Conservation (phyloP, 495 filamentous ascomycete genomes). For the Hypoxylon perforatum region DNA sequence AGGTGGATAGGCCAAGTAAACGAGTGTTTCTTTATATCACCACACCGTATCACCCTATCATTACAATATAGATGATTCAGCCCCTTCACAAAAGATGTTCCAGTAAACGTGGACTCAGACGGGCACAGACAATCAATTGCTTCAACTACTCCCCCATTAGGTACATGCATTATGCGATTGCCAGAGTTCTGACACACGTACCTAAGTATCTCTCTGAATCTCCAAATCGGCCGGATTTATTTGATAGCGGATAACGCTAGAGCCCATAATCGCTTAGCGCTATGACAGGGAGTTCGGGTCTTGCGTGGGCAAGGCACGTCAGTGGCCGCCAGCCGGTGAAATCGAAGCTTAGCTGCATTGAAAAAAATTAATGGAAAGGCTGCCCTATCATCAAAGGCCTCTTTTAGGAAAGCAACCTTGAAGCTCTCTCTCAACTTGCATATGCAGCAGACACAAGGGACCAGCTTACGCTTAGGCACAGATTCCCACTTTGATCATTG, state of each 20-base stretch:
- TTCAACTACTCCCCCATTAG: constrained; percentile 16
- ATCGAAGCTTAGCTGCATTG: constrained; percentile 34
- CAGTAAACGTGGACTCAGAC: not conserved
- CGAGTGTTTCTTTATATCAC: not conserved
- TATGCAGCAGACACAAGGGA: constrained; percentile 4
- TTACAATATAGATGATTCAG: too few species aligned
- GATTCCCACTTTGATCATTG: constrained; percentile 4
- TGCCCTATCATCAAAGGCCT: constrained; percentile 14
- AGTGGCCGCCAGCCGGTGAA: constrained; percentile 10
- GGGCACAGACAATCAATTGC: constrained; percentile 34
- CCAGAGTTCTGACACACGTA: not conserved
- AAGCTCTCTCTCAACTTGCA: constrained; percentile 11
- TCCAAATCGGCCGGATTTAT: constrained; percentile 37
- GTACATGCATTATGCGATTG: constrained; percentile 3
- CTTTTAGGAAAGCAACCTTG: constrained; percentile 22
- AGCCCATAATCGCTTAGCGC: constrained; percentile 16
- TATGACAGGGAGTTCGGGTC: constrained; percentile 25
- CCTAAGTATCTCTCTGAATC: not conserved
- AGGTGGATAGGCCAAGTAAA: constrained; percentile 1
- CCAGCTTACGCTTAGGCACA: not conserved
- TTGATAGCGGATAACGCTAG: constrained; percentile 33
- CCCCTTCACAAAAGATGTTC: constrained; percentile 2
- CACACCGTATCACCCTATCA: too few species aligned
- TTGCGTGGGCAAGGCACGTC: constrained; percentile 30
- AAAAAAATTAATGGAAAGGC: constrained; percentile 37